Percentiles rank a stretch among this genome's conserved stretches.
These are phyloP conservation scores for Herpetomonas muscarum DNA, from an alignment of 208 protist species.

Conservation along the genomic window DNA sequence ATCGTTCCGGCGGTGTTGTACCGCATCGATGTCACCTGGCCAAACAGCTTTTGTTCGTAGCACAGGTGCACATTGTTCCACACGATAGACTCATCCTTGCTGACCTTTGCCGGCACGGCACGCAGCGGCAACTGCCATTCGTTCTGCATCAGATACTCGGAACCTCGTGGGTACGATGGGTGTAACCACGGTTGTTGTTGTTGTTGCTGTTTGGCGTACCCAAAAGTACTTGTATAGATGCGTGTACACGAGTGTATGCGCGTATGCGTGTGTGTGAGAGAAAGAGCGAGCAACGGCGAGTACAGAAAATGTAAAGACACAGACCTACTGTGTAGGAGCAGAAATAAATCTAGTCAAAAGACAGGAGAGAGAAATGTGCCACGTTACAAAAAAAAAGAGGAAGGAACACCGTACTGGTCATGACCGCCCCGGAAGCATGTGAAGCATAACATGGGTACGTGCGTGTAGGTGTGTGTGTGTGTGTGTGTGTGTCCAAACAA, in stretches of 20 bases:
- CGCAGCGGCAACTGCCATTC: conserved; percentile 71
- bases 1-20: conserved; percentile 62
- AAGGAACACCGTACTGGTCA: too few species aligned
- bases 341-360: neutral
- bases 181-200: neutral
- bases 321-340: neutral
- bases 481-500: too few species aligned
- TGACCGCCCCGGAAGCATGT: too few species aligned
- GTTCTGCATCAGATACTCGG: too few species aligned
- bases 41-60: conserved; percentile 87
- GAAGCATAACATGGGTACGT: too few species aligned
- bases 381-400: neutral
- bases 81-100: conserved; percentile 49
- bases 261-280: too few species aligned
- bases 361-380: neutral
- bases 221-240: neutral
- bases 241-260: too few species aligned
- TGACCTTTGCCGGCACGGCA: conserved; percentile 36
- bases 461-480: too few species aligned
- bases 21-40: conserved; percentile 56
- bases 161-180: too few species aligned
- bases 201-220: neutral
- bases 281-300: neutral
- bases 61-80: conserved; percentile 77
- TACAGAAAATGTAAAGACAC: neutral